Percentiles rank a stretch among this genome's conserved stretches.
phyloP scores from a whole-genome alignment of 2,329 filamentous ascomycete genomes.

The Nothopassalora personata region DNA sequence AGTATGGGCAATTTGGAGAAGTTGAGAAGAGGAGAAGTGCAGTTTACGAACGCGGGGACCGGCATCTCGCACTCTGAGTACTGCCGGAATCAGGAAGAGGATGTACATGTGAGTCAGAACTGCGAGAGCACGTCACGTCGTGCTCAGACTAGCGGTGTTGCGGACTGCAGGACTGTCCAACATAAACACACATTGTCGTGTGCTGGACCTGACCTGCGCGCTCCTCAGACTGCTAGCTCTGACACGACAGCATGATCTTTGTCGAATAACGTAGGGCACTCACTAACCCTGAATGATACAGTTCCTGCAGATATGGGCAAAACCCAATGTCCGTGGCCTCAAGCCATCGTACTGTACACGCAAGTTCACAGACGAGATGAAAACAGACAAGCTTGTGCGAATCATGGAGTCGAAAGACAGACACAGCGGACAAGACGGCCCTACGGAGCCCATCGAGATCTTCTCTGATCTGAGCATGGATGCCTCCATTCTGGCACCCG shows the following conservation, averaged over 20 bases:
- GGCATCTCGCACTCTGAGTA: slow-evolving; percentile 75
- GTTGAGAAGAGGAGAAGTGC: slow-evolving; percentile 75
- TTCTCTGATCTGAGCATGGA: slow-evolving; percentile 82
- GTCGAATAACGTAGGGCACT: no score
- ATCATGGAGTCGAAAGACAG: slow-evolving; percentile 69
- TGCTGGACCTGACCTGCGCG: no score
- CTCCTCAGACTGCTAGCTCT: no score
- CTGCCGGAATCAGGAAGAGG: slow-evolving; percentile 66
- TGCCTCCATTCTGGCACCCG: slow-evolving; percentile 65
- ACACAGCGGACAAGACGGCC: slow-evolving; percentile 60
- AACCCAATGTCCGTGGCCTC: slow-evolving; percentile 69
- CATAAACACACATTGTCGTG: no score
- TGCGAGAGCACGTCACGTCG: no score
- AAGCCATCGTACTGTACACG: slow-evolving; percentile 71
- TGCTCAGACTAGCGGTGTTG: no score
- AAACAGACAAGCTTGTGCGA: slow-evolving; percentile 63
- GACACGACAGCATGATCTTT: no score
- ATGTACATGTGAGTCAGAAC: slow-evolving; percentile 51
- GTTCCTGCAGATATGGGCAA: slow-evolving; percentile 84
- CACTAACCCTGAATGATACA: no score
- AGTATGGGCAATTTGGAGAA: slow-evolving; percentile 67
- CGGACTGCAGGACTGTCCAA: no score
- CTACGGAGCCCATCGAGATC: slow-evolving; percentile 68
- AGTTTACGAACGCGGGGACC: slow-evolving; percentile 84
- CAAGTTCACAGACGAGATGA: slow-evolving; percentile 66